Evolutionary conservation across 768 basidiomycete genomes (phyloP), one percentile per base, ranked within the genome.

Genomic region (Suillus sp.): DNA sequence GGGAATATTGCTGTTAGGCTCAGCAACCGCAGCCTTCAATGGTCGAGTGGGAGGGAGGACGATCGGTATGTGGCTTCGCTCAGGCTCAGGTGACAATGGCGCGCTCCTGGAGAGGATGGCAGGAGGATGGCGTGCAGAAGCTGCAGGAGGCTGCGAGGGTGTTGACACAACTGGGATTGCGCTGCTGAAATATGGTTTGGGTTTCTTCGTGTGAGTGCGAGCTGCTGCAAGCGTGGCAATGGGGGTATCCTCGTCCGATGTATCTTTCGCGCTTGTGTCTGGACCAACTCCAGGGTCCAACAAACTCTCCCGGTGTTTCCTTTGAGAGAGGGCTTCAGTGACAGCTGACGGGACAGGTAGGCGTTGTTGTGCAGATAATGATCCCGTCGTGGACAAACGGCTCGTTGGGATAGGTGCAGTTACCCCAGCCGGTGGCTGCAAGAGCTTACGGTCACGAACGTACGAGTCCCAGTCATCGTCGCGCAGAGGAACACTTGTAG

Each of bases 381-480:
- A 62, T 47, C 68, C 50, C 48, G 73, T 66, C 3, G 79, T 65
- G 60, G 77, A 70, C 51, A 78, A 67, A 32, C 83, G 79, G 9
- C 84, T 84, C n/a, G 89, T 86, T 7, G 81, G 77, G 69, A 95
- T 93, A 1, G 93, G 92, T n/a, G 87, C 81, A 18, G 92, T 85
- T 50, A 92, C 83, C 8, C 93, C 92, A 22, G 88, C 83, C 11
- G 93, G 92, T 48, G 93, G 93, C 69, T 92, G 91, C 64, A 95
- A 76, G 18, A 97, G 80, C 71, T 90, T 93, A 61, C 95, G 85
- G 57, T 96, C 92, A 51, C 86, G 87, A 56, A 95, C 83, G 73
- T 97, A 96, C 50, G 83, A 77, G 65, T 96, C 91, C 95, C 95
- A 97, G 66, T 91, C 88, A n/a, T 85, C 81, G 48, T 91, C 86